These are phyloP conservation scores for Ambrosiella xylebori DNA, from an alignment of 2,329 filamentous ascomycete species.

Conservation along the genomic window DNA sequence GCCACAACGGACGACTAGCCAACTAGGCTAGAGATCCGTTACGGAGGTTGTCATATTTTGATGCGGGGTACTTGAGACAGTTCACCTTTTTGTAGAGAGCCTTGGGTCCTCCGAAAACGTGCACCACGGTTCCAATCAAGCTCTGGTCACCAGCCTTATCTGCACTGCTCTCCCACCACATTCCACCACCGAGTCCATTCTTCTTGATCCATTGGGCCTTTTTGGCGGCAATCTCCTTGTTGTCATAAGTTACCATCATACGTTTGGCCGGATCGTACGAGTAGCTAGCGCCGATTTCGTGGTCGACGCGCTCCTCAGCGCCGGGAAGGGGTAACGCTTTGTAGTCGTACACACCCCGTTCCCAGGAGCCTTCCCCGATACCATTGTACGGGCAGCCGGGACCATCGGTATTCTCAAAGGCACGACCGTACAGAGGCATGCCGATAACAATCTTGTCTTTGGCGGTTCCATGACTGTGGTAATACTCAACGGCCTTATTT, in stretches of 20 bases:
- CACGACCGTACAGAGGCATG: slow-evolving; percentile 82
- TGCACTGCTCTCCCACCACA: slow-evolving; percentile 91
- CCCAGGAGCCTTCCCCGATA: slow-evolving; percentile 66
- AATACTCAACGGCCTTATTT: slow-evolving; percentile 50
- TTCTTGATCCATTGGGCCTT: slow-evolving; percentile 59
- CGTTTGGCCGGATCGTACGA: slow-evolving; percentile 49
- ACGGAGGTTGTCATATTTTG: slow-evolving; percentile 54
- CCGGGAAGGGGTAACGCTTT: slow-evolving; percentile 62
- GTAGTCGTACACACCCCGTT: slow-evolving; percentile 74
- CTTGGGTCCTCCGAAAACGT: slow-evolving; percentile 35
- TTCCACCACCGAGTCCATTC: slow-evolving; percentile 61
- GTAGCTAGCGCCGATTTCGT: slow-evolving; percentile 51
- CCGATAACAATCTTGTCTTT: slow-evolving; percentile 66
- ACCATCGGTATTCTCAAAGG: slow-evolving; percentile 64
- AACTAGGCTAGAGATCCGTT: slow-evolving; percentile 30
- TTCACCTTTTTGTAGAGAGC: slow-evolving; percentile 38
- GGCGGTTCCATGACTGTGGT: slow-evolving; percentile 46
- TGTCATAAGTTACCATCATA: slow-evolving; percentile 68
- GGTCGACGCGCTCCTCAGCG: slow-evolving; percentile 46
- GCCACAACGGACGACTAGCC: background rate
- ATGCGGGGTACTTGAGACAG: slow-evolving; percentile 44
- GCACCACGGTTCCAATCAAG: slow-evolving; percentile 49
- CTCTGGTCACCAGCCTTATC: slow-evolving; percentile 51
- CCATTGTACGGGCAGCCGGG: slow-evolving; percentile 53
- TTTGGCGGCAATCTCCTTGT: slow-evolving; percentile 41